Percentiles rank a stretch among this genome's conserved stretches.
Conservation (phyloP, 768 basidiomycete species). For the Paxillus involutus region DNA sequence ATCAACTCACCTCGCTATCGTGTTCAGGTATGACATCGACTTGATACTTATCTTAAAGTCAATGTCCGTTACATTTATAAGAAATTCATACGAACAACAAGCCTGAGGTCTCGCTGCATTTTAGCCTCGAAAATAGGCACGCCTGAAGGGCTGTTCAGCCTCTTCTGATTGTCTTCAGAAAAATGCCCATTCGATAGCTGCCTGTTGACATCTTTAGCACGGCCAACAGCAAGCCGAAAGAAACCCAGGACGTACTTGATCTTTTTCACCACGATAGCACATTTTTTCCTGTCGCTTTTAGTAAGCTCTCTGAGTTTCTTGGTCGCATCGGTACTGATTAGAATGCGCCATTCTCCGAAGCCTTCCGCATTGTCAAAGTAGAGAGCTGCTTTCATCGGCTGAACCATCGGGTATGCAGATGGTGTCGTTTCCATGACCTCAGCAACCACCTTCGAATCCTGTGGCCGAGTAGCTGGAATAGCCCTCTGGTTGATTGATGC, state of each 20-base stretch:
- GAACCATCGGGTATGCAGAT: constrained; percentile 45
- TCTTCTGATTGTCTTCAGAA: constrained; percentile 67
- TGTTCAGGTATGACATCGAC: constrained; percentile 46
- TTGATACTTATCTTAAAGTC: constrained; percentile 39
- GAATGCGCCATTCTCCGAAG: constrained; percentile 65
- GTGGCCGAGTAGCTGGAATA: neutral
- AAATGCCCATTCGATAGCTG: constrained; percentile 71
- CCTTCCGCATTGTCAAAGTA: constrained; percentile 58
- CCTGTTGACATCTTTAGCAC: constrained; percentile 31
- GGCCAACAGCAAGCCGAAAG: neutral
- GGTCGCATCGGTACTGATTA: constrained; percentile 52
- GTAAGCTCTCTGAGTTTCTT: constrained; percentile 48
- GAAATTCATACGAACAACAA: constrained; percentile 41
- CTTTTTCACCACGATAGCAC: constrained; percentile 62
- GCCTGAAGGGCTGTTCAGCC: constrained; percentile 44
- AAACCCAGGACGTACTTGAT: constrained; percentile 47
- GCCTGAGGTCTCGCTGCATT: constrained; percentile 51
- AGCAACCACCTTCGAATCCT: neutral
- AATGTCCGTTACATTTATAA: neutral
- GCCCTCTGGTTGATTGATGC: neutral
- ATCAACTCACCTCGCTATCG: constrained; percentile 26
- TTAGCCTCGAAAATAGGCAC: constrained; percentile 71
- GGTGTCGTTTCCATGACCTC: constrained; percentile 11
- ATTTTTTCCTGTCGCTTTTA: constrained; percentile 44
- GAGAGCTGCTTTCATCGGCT: constrained; percentile 59